phyloP scores from a whole-genome alignment of 495 filamentous ascomycete species.

The Mytilinidion resinicola region DNA sequence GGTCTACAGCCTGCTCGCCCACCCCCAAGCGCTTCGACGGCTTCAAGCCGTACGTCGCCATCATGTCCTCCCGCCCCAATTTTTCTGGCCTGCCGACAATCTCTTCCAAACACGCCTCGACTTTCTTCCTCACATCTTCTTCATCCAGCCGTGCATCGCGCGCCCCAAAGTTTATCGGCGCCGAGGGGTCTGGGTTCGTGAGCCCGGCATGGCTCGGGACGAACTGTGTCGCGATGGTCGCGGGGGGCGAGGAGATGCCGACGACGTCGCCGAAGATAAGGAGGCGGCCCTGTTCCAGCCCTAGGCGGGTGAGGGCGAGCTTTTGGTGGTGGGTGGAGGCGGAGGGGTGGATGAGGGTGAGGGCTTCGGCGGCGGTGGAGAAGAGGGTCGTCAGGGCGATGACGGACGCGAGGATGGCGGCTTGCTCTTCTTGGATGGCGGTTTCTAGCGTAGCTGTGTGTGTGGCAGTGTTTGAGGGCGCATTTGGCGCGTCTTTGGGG shows the following conservation, averaged over 20 bases:
- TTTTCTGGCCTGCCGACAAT: constrained; percentile 18
- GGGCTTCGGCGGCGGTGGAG: constrained; percentile 36
- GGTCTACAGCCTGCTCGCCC: constrained; percentile 28
- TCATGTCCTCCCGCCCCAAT: constrained; percentile 28
- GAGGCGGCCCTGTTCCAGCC: constrained; percentile 34
- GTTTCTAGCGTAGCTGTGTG: background rate
- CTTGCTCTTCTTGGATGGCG: constrained; percentile 12
- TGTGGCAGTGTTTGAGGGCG: background rate
- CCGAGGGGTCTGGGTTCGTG: constrained; percentile 31
- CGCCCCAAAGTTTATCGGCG: constrained; percentile 31
- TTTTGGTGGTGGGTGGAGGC: constrained; percentile 27
- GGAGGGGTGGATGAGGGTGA: constrained; percentile 31
- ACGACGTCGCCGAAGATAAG: constrained; percentile 36
- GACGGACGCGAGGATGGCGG: constrained; percentile 25
- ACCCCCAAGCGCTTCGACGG: constrained; percentile 27
- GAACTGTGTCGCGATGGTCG: constrained; percentile 28
- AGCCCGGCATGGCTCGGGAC: constrained; percentile 30
- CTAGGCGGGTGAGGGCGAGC: constrained; percentile 30
- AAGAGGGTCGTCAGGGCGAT: constrained; percentile 33
- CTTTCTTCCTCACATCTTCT: constrained; percentile 7
- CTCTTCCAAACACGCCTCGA: constrained; percentile 27
- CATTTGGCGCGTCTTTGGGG: too few species aligned
- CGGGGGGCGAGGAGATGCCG: constrained; percentile 32
- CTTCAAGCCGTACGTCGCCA: constrained; percentile 33
- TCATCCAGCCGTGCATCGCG: constrained; percentile 32